A percentile compares a stretch with the other conserved stretches of the same genome.
These are phyloP conservation scores for Colletotrichum tamarilloi DNA, from an alignment of 2,329 filamentous ascomycete genomes.

Conservation along the genomic window DNA sequence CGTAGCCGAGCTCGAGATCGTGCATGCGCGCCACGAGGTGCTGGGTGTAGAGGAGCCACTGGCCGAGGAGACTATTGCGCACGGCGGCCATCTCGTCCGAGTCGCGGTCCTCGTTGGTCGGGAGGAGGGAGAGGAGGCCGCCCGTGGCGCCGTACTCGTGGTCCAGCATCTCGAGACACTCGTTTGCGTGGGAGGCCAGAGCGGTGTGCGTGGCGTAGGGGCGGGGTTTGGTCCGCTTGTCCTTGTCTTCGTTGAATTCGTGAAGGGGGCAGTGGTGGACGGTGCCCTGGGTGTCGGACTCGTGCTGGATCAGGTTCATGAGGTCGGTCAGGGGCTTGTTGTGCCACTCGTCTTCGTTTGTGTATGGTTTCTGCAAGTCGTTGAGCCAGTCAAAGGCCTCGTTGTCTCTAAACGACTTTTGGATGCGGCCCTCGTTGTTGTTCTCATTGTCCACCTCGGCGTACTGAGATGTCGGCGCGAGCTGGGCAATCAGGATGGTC, in stretches of 20 bases:
- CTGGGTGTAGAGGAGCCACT: slow-evolving; percentile 66
- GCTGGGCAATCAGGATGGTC: slow-evolving; percentile 59
- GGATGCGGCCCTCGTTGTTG: slow-evolving; percentile 10
- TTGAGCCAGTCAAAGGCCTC: slow-evolving; percentile 69
- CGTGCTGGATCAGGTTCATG: slow-evolving; percentile 55
- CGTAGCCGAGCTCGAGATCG: slow-evolving; percentile 66
- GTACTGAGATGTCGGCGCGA: slow-evolving; percentile 52
- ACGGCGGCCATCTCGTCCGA: slow-evolving; percentile 53
- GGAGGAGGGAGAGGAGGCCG: slow-evolving; percentile 66
- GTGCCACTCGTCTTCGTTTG: slow-evolving; percentile 59
- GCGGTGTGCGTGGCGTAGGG: slow-evolving; percentile 60
- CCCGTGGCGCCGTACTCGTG: slow-evolving; percentile 67
- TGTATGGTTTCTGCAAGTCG: slow-evolving; percentile 60
- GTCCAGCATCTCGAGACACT: slow-evolving; percentile 69
- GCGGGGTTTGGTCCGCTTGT: slow-evolving; percentile 37
- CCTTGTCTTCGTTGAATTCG: slow-evolving; percentile 37
- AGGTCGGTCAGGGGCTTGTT: slow-evolving; percentile 58
- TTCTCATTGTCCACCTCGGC: slow-evolving; percentile 43
- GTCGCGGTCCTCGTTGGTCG: slow-evolving; percentile 50
- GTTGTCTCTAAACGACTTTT: slow-evolving; percentile 48
- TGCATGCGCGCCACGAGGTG: slow-evolving; percentile 65
- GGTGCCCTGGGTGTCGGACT: slow-evolving; percentile 54
- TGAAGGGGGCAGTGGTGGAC: slow-evolving; percentile 60
- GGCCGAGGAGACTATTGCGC: slow-evolving; percentile 65
- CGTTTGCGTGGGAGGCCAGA: slow-evolving; percentile 68